Percentiles rank a stretch among this genome's conserved stretches.
phyloP scores from a whole-genome alignment of 176 grass and related monocot genomes.

The Olyra latifolia region DNA sequence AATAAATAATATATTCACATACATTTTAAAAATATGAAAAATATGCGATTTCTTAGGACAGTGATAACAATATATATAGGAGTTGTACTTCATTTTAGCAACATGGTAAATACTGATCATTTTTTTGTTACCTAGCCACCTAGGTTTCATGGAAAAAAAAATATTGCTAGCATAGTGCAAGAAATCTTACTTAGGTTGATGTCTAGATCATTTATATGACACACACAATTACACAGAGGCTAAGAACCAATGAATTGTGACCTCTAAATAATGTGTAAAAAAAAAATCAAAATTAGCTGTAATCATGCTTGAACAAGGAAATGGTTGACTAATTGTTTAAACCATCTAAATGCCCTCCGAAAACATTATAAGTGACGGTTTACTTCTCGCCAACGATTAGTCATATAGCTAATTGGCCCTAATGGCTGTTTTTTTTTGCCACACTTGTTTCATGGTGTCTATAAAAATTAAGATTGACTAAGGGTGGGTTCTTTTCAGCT shows the following conservation, averaged over 20 bases:
- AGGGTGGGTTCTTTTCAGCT: too few species aligned
- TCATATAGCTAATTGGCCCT: neutral
- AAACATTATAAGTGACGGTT: neutral
- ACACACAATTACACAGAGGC: neutral
- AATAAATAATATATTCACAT: neutral
- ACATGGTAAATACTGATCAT: neutral
- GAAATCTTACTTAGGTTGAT: neutral
- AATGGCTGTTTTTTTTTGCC: neutral
- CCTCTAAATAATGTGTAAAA: neutral
- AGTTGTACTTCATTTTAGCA: neutral
- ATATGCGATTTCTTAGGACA: neutral
- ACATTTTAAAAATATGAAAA: neutral
- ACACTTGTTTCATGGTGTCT: neutral
- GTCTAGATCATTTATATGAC: neutral
- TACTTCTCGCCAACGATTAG: neutral
- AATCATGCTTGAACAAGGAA: neutral
- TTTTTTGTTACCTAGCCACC: neutral
- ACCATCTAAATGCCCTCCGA: neutral
- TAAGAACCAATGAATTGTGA: neutral
- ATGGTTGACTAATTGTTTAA: neutral
- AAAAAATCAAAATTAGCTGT: neutral
- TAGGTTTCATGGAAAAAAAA: neutral
- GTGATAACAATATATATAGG: neutral
- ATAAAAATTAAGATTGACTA: neutral
- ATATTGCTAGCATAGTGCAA: neutral